Percentiles rank a stretch among this genome's conserved stretches.
phyloP scores from a whole-genome alignment of 1,284 basidiomycete species.

The Tremellales sp. region DNA sequence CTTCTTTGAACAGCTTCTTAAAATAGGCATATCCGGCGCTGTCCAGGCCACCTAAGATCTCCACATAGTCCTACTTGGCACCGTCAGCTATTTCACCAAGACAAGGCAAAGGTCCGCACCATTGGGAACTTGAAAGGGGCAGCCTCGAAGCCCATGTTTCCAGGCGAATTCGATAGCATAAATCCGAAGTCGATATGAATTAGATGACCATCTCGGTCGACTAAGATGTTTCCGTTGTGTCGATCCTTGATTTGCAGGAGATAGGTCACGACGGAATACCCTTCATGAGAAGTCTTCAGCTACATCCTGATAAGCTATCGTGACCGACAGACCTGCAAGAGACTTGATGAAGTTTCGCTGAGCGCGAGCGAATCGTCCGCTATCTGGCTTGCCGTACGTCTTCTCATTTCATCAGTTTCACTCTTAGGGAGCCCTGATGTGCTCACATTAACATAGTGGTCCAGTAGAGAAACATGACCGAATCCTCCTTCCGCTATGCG shows the following conservation, averaged over 20 bases:
- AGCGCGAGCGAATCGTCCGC: conserved; percentile 76
- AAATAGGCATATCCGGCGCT: conserved; percentile 78
- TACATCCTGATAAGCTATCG: not conserved
- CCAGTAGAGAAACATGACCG: conserved; percentile 78
- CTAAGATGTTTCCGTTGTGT: conserved; percentile 96
- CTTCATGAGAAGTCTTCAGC: conserved; percentile 47
- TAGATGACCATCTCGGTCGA: conserved; percentile 87
- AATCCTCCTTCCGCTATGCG: conserved; percentile 73
- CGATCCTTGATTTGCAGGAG: conserved; percentile 98
- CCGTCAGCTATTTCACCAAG: not conserved
- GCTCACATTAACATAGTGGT: conserved; percentile 80
- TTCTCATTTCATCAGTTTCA: conserved; percentile 36
- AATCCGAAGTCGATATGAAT: conserved; percentile 95
- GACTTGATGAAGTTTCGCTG: conserved; percentile 92
- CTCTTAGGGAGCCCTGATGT: not conserved
- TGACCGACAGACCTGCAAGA: conserved; percentile 61
- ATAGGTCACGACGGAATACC: conserved; percentile 92
- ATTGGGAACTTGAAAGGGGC: conserved; percentile 94
- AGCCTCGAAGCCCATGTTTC: conserved; percentile 94
- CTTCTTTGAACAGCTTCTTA: conserved; percentile 79
- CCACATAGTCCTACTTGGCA: conserved; percentile 85
- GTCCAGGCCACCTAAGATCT: conserved; percentile 86
- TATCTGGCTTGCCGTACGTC: conserved; percentile 86
- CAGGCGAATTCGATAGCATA: conserved; percentile 91
- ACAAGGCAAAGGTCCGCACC: conserved; percentile 33